Percentiles rank a stretch among this genome's conserved stretches.
Evolutionary conservation across 164 flowering plant genomes (phyloP).

Genomic region (Aristolochia californica): DNA sequence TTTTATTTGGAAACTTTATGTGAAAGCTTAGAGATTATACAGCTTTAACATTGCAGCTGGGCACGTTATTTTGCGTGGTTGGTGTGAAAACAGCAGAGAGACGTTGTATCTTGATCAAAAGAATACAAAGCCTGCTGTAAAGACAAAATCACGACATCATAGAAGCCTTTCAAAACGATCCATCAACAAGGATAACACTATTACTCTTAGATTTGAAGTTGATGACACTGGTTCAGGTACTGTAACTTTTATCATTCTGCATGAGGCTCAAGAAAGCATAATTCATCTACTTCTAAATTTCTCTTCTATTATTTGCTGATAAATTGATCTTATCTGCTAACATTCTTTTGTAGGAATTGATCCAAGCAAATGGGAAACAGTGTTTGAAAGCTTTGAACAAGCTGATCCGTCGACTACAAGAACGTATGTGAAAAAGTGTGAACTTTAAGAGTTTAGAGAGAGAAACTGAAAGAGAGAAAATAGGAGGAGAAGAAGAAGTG

Average conservation of each 20-base stretch:
- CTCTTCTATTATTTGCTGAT: neutral
- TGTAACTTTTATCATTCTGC: neutral
- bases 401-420: constrained; percentile 97
- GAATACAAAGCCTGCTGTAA: constrained; percentile 24
- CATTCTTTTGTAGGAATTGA: constrained; percentile 53
- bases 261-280: too few relatives aligned
- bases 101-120: constrained; percentile 25
- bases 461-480: too few relatives aligned
- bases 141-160: constrained; percentile 41
- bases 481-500: too few relatives aligned
- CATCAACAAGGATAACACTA: constrained; percentile 43
- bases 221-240: constrained; percentile 97
- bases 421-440: constrained; percentile 54
- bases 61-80: constrained; percentile 73
- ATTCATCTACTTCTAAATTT: neutral
- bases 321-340: neutral
- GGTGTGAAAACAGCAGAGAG: constrained; percentile 44
- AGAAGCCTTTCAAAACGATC: constrained; percentile 28
- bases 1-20: too few relatives aligned
- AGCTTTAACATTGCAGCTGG: constrained; percentile 46
- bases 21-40: neutral
- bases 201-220: constrained; percentile 79
- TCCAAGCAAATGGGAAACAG: constrained; percentile 97
- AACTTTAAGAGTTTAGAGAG: too few relatives aligned
- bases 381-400: constrained; percentile 98